Evolutionary conservation across 83 land plant species (phyloP), one percentile per base, ranked within the genome.

Genomic region (Picea mariana): DNA sequence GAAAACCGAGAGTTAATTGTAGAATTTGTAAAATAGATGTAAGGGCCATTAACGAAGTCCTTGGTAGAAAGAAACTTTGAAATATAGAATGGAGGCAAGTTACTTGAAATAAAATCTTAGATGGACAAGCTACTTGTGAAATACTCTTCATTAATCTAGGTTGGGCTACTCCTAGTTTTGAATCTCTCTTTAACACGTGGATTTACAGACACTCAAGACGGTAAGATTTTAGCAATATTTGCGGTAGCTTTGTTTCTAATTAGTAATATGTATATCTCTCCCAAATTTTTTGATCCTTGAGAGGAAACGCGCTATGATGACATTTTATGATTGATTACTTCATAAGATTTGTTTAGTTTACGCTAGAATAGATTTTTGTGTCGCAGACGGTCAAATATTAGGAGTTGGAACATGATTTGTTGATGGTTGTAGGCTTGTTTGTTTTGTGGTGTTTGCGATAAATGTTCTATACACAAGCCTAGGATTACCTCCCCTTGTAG

Each of bases 371-470:
- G n/a, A 6, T 5, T 16, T 75, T 16, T 75, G 58, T 20, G 78
- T 49, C 12, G 17, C 5, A 9, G 6, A 75, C 1, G 5, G 27
- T 75, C 16, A 6, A 75, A 1, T 75, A 6, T 6, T 21, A 11
- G 18, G n/a, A 44, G 12, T 42, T 23, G 59, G 24, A 47, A 75
- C 38, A 34, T 44, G 27, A 42, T 47, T 75, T 75, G 27, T n/a
- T 40, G 26, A 47, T n/a, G 47, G 17, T 17, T 60, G 60, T 61
- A 17, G 18, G 40, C 27, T 61, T 79, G 18, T 67, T 3, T 49
- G 20, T 64, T 67, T 79, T 82, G 24, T 85, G 90, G 94, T 91
- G 62, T 81, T 9, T 87, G 96, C 94, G 31, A 83, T 94, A 66
- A 94, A 86, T 69, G 84, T 75, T 78, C 85, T 94, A 42, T 93